Percentiles rank a stretch among this genome's conserved stretches.
Conservation (phyloP, 2,329 filamentous ascomycete species). For the Onygenales sp. region DNA sequence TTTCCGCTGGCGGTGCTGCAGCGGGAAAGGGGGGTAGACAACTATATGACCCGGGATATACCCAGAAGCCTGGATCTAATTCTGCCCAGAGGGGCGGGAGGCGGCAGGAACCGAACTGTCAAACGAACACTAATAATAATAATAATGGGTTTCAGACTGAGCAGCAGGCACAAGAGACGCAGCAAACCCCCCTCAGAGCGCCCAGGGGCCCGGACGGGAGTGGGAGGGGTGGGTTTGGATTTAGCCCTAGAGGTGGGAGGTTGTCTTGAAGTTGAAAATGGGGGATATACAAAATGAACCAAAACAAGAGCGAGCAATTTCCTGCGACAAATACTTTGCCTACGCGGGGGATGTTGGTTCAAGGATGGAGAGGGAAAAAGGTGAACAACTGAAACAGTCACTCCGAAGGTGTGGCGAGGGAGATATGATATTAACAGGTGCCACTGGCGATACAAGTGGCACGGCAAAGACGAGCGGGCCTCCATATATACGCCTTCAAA, state of each 20-base stretch:
- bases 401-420: no score
- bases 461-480: no score
- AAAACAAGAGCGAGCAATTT: no score
- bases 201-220: conserved; percentile 70
- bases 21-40: conserved; percentile 40
- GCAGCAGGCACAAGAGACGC: conserved; percentile 15
- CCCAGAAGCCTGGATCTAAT: conserved; percentile 51
- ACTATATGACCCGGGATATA: conserved; percentile 68
- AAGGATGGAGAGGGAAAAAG: no score
- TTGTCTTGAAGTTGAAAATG: conserved; percentile 7
- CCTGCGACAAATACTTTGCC: no score
- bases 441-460: no score
- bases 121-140: not conserved
- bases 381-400: no score
- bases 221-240: conserved; percentile 69
- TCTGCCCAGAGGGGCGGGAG: conserved; percentile 29
- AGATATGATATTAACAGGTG: no score
- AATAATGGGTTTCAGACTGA: not conserved
- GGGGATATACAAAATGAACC: no score
- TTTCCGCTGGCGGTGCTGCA: conserved; percentile 7
- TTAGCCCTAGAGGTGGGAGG: conserved; percentile 54
- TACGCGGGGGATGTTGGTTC: no score
- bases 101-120: conserved; percentile 5
- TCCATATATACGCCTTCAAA: no score
- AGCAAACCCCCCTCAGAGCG: conserved; percentile 57